phyloP scores from a whole-genome alignment of 164 flowering plant species.

The Echeveria elegans region DNA sequence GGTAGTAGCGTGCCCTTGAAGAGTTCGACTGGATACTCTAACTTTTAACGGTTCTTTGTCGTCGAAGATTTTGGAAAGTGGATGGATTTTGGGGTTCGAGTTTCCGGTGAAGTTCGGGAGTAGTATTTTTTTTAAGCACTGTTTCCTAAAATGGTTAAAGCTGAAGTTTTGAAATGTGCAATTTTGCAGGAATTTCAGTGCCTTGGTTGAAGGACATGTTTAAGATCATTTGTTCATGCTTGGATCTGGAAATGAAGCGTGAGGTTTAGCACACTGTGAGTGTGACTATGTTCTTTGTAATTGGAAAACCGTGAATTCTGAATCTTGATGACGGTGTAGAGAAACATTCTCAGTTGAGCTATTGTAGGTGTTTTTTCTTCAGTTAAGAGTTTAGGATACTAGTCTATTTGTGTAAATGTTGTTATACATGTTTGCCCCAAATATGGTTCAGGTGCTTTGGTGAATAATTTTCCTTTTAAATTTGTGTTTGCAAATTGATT shows the following conservation, averaged over 20 bases:
- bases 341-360: neutral
- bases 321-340: neutral
- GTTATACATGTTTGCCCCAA: neutral
- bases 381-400: neutral
- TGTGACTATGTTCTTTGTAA: neutral
- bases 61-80: neutral
- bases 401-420: neutral
- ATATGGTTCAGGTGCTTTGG: neutral
- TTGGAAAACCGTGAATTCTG: no score
- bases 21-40: neutral
- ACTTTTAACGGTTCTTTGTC: neutral
- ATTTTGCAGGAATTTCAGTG: neutral
- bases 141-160: neutral
- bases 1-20: slow-evolving; percentile 18
- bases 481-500: neutral
- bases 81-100: neutral
- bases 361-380: neutral
- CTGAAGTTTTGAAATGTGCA: neutral
- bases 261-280: neutral
- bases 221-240: neutral
- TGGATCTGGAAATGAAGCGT: neutral
- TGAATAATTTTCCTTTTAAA: neutral
- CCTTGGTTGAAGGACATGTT: neutral
- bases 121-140: no score
- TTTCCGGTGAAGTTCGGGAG: neutral